A percentile compares a stretch with the other conserved stretches of the same genome.
Evolutionary conservation across 2,329 filamentous ascomycete species (phyloP).

Genomic region (Aspergillus pseudonomiae): DNA sequence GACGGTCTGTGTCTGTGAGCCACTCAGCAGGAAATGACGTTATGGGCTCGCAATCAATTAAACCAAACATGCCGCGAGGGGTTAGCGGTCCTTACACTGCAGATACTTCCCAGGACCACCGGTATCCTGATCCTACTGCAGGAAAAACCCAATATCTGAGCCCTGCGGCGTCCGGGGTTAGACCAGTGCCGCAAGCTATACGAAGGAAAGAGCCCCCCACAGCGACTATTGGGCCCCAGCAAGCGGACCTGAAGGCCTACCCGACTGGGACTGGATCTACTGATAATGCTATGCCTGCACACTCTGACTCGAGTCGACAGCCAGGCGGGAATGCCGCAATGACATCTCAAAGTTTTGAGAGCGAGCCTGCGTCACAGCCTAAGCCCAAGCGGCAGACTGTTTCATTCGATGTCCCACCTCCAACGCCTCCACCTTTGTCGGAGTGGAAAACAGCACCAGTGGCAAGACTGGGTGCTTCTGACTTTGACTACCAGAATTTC

Average conservation of each 20-base stretch:
- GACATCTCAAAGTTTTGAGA: slow-evolving; percentile 20
- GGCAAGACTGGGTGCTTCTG: slow-evolving; percentile 60
- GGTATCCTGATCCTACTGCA: neutral
- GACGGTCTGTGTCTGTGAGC: slow-evolving; percentile 31
- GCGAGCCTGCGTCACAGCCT: slow-evolving; percentile 25
- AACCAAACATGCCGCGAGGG: slow-evolving; percentile 12
- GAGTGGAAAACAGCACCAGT: slow-evolving; percentile 73
- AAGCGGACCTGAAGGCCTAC: neutral
- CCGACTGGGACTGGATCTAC: neutral
- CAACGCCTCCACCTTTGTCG: slow-evolving; percentile 48
- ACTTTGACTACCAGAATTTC: slow-evolving; percentile 62
- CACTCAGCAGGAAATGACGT: slow-evolving; percentile 15
- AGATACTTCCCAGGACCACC: neutral
- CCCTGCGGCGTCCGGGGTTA: neutral
- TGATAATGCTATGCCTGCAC: neutral
- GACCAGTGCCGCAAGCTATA: slow-evolving; percentile 4
- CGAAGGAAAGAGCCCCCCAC: slow-evolving; percentile 3
- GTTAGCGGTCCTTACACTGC: neutral
- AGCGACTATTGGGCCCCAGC: neutral
- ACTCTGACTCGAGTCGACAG: slow-evolving; percentile 13
- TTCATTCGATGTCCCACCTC: slow-evolving; percentile 50
- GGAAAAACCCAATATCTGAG: neutral
- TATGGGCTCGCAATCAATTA: slow-evolving; percentile 8
- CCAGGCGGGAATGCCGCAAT: slow-evolving; percentile 16
- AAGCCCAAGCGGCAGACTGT: slow-evolving; percentile 46